These are phyloP conservation scores for Arachis monticola DNA, from an alignment of 331 rosid genomes.

Conservation along the genomic window DNA sequence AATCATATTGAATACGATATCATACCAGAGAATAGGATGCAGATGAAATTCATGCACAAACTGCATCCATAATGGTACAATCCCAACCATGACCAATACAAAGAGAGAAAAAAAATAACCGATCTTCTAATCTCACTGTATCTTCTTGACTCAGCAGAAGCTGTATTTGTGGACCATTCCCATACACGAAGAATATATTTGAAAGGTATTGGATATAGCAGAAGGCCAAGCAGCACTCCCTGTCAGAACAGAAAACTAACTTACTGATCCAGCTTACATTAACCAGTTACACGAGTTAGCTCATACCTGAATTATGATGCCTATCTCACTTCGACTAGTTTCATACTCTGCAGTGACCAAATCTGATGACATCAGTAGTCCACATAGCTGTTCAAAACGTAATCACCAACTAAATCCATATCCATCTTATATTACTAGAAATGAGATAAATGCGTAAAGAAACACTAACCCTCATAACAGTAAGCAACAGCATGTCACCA, in stretches of 20 bases:
- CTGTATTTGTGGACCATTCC: constrained; percentile 58
- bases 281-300: constrained; percentile 36
- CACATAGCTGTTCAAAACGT: constrained; percentile 49
- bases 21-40: constrained; percentile 86
- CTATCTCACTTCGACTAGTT: constrained; percentile 76
- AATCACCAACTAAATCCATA: constrained; percentile 35
- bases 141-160: constrained; percentile 56
- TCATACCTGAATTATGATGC: constrained; percentile 81
- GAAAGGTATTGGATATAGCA: constrained; percentile 73
- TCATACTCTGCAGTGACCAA: constrained; percentile 50
- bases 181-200: constrained; percentile 61
- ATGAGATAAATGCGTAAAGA: constrained; percentile 7
- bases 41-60: constrained; percentile 73
- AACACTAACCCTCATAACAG: constrained; percentile 58
- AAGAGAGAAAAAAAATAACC: constrained; percentile 68
- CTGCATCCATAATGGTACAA: constrained; percentile 85
- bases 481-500: constrained; percentile 64
- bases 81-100: constrained; percentile 65
- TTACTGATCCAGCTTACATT: constrained; percentile 38
- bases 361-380: constrained; percentile 47
- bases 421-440: constrained; percentile 27
- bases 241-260: constrained; percentile 52
- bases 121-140: constrained; percentile 65
- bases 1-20: constrained; percentile 26
- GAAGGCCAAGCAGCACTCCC: constrained; percentile 94